Conservation (phyloP, 2,329 filamentous ascomycete species). For the Fusarium solani-melongenae region DNA sequence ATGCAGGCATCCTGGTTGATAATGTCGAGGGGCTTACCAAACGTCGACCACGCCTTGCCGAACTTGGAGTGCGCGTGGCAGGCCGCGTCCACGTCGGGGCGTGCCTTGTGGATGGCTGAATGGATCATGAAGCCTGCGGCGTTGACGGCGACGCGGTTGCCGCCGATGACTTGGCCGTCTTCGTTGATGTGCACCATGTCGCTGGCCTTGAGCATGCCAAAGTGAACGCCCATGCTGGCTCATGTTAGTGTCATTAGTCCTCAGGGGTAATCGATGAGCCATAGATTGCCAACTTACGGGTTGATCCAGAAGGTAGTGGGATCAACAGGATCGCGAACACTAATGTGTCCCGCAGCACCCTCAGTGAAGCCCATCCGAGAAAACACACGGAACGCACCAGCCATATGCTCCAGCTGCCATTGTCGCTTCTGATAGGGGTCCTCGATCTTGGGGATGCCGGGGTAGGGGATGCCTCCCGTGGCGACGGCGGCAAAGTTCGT, state of each 20-base stretch:
- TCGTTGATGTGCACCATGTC: conserved; percentile 73
- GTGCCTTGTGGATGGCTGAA: conserved; percentile 67
- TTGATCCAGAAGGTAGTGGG: conserved; percentile 74
- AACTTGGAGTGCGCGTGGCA: conserved; percentile 70
- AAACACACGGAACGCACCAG: conserved; percentile 60
- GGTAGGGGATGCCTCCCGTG: conserved; percentile 49
- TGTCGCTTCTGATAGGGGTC: conserved; percentile 54
- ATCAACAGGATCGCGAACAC: conserved; percentile 70
- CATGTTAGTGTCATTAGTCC: neutral
- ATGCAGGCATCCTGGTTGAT: conserved; percentile 69
- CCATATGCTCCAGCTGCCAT: conserved; percentile 56
- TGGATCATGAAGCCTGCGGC: conserved; percentile 73
- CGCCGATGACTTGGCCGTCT: conserved; percentile 68
- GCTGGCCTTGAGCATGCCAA: conserved; percentile 68
- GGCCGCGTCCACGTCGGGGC: conserved; percentile 69
- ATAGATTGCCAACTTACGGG: conserved; percentile 49
- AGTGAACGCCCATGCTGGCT: conserved; percentile 63
- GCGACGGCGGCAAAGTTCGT: conserved; percentile 41
- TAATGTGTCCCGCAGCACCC: conserved; percentile 73
- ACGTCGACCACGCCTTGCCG: conserved; percentile 71
- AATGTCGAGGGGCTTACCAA: conserved; percentile 69
- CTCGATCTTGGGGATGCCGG: conserved; percentile 67
- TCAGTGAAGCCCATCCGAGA: conserved; percentile 63
- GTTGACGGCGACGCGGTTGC: conserved; percentile 67
- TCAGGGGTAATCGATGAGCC: neutral